Evolutionary conservation across 1,139 yeast genomes (phyloP).

Genomic region (Pichia kudriavzevii): DNA sequence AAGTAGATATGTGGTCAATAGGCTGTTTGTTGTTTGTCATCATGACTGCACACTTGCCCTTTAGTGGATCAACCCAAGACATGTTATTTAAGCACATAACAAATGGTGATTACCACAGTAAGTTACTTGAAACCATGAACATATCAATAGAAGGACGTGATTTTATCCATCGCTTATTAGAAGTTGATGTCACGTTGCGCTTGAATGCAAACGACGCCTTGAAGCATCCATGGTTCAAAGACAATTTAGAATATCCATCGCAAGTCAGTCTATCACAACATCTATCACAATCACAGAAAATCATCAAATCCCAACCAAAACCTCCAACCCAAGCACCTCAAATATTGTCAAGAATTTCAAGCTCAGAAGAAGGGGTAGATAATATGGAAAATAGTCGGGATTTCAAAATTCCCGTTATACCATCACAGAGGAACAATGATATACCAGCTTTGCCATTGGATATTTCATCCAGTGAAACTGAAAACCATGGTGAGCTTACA

Average conservation of each 20-base stretch:
- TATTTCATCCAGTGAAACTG: neutral
- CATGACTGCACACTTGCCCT: conserved; percentile 86
- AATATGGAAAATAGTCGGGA: conserved; percentile 2
- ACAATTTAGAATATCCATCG: conserved; percentile 29
- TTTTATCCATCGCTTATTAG: conserved; percentile 60
- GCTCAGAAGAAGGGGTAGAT: neutral
- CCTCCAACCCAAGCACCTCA: too few species aligned
- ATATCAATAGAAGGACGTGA: conserved; percentile 60
- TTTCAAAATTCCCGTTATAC: conserved; percentile 13
- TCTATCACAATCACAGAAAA: conserved; percentile 21
- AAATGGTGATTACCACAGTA: conserved; percentile 71
- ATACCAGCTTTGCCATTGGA: too few species aligned
- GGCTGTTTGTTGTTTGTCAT: conserved; percentile 90
- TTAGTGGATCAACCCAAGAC: conserved; percentile 86
- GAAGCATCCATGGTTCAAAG: conserved; percentile 58
- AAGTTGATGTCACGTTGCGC: conserved; percentile 65
- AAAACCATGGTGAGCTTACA: neutral
- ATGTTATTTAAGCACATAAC: conserved; percentile 71
- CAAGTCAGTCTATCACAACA: conserved; percentile 63
- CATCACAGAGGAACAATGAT: conserved; percentile 4
- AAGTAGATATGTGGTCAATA: conserved; percentile 94
- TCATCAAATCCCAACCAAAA: neutral
- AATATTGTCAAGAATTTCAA: neutral
- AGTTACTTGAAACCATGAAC: conserved; percentile 63
- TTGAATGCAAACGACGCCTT: conserved; percentile 69